These are phyloP conservation scores for Microthlaspi erraticum DNA, from an alignment of 345 rosid species.

Conservation along the genomic window DNA sequence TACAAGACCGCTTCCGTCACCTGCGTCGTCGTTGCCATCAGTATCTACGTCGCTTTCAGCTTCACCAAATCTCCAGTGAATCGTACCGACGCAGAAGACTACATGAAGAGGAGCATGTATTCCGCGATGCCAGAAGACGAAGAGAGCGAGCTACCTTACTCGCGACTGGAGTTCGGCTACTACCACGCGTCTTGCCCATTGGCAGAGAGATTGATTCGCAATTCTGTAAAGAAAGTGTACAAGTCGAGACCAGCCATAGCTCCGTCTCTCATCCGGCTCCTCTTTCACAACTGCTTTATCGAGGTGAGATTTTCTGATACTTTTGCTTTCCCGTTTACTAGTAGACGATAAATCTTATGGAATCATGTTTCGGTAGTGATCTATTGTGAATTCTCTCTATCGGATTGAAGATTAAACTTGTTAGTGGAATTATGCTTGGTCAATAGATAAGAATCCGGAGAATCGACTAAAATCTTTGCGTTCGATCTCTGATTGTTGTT, in stretches of 20 bases:
- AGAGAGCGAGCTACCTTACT: slow-evolving; percentile 10
- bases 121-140: slow-evolving; percentile 30
- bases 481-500: too few relatives aligned
- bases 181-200: slow-evolving; percentile 58
- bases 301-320: slow-evolving; percentile 47
- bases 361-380: background rate
- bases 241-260: slow-evolving; percentile 44
- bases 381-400: background rate
- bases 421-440: background rate
- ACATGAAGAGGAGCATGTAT: slow-evolving; percentile 3
- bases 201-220: slow-evolving; percentile 53
- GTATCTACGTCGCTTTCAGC: slow-evolving; percentile 49
- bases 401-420: background rate
- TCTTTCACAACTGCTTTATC: slow-evolving; percentile 74
- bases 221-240: slow-evolving; percentile 38
- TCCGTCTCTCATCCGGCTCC: slow-evolving; percentile 62
- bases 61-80: slow-evolving; percentile 39
- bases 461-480: too few relatives aligned
- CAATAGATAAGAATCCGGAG: background rate
- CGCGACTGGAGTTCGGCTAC: slow-evolving; percentile 55
- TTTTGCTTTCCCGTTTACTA: background rate
- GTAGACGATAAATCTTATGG: background rate
- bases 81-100: slow-evolving; percentile 7
- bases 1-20: slow-evolving; percentile 8
- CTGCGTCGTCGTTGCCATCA: slow-evolving; percentile 42